phyloP scores from a whole-genome alignment of 2,329 filamentous ascomycete species.

The Calonectria pseudoreteaudii region DNA sequence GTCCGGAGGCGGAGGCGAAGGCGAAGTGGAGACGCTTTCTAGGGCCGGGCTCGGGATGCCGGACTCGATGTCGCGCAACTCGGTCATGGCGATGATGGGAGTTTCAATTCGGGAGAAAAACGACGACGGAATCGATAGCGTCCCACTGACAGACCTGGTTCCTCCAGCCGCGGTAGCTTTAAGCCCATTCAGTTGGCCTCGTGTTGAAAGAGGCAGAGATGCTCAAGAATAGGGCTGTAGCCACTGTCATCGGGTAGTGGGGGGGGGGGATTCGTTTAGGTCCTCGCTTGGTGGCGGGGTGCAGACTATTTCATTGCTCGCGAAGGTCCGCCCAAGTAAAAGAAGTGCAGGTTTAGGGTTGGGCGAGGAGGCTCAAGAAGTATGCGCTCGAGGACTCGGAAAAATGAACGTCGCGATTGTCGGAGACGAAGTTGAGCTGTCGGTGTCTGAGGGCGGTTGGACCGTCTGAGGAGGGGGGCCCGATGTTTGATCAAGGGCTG shows the following conservation, averaged over 20 bases:
- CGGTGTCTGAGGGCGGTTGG: constrained; percentile 23
- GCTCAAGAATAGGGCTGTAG: constrained; percentile 15
- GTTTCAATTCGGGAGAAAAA: background rate
- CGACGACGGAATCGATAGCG: background rate
- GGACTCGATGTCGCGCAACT: constrained; percentile 38
- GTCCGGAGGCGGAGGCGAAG: constrained; percentile 42
- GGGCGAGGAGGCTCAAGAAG: background rate
- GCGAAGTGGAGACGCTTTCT: constrained; percentile 40
- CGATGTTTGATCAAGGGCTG: constrained; percentile 23
- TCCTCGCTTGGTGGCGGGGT: constrained; percentile 29
- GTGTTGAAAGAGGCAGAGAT: background rate
- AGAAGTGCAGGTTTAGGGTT: constrained; percentile 11
- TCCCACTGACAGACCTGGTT: background rate
- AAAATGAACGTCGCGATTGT: constrained; percentile 27
- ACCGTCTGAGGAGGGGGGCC: constrained; percentile 26
- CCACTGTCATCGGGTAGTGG: constrained; percentile 30
- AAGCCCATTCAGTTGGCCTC: constrained; percentile 9
- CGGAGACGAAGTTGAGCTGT: constrained; percentile 25
- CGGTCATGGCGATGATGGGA: constrained; percentile 36
- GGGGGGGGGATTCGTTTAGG: constrained; percentile 25
- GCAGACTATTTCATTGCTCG: constrained; percentile 40
- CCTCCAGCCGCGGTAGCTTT: background rate
- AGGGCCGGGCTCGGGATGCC: constrained; percentile 42
- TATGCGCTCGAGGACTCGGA: constrained; percentile 15
- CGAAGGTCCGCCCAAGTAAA: constrained; percentile 17